Conservation (phyloP, 2,329 filamentous ascomycete species). For the Aspergillus eucalypticola region DNA sequence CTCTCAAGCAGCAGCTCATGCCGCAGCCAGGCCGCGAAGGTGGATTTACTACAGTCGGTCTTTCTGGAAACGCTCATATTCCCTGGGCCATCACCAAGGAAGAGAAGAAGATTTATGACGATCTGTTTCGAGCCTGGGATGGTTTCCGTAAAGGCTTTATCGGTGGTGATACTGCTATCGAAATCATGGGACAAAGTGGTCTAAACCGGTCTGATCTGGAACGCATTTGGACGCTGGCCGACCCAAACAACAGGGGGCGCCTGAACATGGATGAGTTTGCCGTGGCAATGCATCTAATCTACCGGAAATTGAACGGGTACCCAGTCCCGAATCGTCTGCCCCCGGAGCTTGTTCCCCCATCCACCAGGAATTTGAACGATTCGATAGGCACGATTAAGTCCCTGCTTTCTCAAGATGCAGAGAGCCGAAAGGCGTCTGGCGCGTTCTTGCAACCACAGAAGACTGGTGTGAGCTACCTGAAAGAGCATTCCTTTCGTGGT, state of each 20-base stretch:
- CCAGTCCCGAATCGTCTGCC: constrained; percentile 84
- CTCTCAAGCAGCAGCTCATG: constrained; percentile 93
- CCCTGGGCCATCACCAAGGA: constrained; percentile 99
- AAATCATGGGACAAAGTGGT: constrained; percentile 96
- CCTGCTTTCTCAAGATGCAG: constrained; percentile 84
- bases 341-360: constrained; percentile 89
- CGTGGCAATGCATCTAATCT: constrained; percentile 98
- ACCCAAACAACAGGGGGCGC: constrained; percentile 90
- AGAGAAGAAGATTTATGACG: constrained; percentile 95
- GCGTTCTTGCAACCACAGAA: constrained; percentile 90
- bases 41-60: constrained; percentile 77
- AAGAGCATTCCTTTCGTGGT: constrained; percentile 86
- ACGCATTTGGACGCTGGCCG: constrained; percentile 89
- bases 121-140: constrained; percentile 95
- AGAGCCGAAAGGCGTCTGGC: constrained; percentile 82
- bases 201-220: constrained; percentile 88
- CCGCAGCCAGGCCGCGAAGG: constrained; percentile 90
- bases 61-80: constrained; percentile 91
- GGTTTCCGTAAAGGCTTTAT: constrained; percentile 91
- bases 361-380: constrained; percentile 87
- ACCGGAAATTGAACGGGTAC: constrained; percentile 94
- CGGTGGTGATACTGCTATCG: constrained; percentile 86
- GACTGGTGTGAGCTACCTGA: constrained; percentile 97
- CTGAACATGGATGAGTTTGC: constrained; percentile 97
- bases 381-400: constrained; percentile 93